A percentile compares a stretch with the other conserved stretches of the same genome.
Evolutionary conservation across 2,329 filamentous ascomycete species (phyloP).

Genomic region (Pseudopyrenochaeta lycopersici): DNA sequence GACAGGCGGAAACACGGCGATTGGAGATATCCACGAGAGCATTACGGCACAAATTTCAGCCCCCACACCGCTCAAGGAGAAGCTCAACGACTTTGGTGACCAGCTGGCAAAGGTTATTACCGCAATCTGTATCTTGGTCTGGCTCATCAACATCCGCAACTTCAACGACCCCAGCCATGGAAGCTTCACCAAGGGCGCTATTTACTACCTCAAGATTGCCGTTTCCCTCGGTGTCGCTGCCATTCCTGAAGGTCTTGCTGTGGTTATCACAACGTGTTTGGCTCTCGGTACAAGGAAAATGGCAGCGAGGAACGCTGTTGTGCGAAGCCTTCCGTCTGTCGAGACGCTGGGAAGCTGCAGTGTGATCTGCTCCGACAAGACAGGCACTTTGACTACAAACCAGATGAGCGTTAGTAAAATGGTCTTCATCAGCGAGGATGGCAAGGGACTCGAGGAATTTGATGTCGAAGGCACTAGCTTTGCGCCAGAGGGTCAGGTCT

Average conservation of each 20-base stretch:
- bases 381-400: constrained; percentile 96
- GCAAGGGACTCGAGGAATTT: constrained; percentile 80
- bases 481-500: constrained; percentile 79
- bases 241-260: constrained; percentile 95
- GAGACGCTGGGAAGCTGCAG: constrained; percentile 99
- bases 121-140: constrained; percentile 93
- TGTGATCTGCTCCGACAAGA: constrained; percentile 99
- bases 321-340: constrained; percentile 93
- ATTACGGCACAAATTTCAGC: constrained; percentile 98
- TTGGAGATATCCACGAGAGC: constrained; percentile 98
- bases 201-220: constrained; percentile 99
- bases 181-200: constrained; percentile 93
- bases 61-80: constrained; percentile 96
- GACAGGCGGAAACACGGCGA: constrained; percentile 90
- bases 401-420: constrained; percentile 98
- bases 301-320: constrained; percentile 97
- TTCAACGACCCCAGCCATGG: constrained; percentile 96
- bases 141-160: constrained; percentile 98
- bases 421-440: constrained; percentile 79
- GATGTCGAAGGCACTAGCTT: constrained; percentile 95
- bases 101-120: constrained; percentile 97
- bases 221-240: constrained; percentile 97
- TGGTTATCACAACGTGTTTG: constrained; percentile 98
- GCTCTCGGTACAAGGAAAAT: constrained; percentile 97
- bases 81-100: constrained; percentile 98